Conservation (phyloP, 2,329 filamentous ascomycete species). For the Cladophialophora psammophila region DNA sequence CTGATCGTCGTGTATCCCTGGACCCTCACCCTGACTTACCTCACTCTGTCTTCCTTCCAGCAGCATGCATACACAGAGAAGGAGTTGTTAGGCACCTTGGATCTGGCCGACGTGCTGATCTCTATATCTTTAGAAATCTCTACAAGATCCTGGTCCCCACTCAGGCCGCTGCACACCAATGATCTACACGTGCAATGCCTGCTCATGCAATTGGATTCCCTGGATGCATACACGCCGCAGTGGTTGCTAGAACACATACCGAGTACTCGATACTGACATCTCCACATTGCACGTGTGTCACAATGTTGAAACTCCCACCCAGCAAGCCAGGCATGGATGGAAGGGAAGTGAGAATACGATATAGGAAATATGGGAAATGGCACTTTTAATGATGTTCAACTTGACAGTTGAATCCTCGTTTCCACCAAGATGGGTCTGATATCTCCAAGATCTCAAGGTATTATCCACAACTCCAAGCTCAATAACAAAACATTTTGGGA, state of each 20-base stretch:
- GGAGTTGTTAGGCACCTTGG: not conserved
- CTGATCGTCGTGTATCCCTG: not conserved
- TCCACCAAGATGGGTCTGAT: not conserved
- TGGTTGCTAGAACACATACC: not conserved
- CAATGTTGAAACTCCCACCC: not conserved
- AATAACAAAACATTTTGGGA: slow-evolving; percentile 11
- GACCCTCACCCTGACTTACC: not conserved
- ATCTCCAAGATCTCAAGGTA: not conserved
- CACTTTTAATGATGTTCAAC: not conserved
- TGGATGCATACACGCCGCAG: not conserved
- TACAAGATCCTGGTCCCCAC: not conserved
- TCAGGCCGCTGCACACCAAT: not conserved
- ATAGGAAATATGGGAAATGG: not conserved
- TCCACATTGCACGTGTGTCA: not conserved
- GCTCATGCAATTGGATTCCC: not conserved
- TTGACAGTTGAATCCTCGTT: not conserved
- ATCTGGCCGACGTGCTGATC: not conserved
- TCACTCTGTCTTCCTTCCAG: not conserved
- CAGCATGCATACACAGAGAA: not conserved
- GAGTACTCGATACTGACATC: not conserved
- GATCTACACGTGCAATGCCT: not conserved
- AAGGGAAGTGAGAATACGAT: not conserved
- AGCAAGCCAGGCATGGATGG: too few relatives aligned
- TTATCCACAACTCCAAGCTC: not conserved
- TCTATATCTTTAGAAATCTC: slow-evolving; percentile 3